phyloP scores from a whole-genome alignment of 83 land plant species.

The Picea abies region DNA sequence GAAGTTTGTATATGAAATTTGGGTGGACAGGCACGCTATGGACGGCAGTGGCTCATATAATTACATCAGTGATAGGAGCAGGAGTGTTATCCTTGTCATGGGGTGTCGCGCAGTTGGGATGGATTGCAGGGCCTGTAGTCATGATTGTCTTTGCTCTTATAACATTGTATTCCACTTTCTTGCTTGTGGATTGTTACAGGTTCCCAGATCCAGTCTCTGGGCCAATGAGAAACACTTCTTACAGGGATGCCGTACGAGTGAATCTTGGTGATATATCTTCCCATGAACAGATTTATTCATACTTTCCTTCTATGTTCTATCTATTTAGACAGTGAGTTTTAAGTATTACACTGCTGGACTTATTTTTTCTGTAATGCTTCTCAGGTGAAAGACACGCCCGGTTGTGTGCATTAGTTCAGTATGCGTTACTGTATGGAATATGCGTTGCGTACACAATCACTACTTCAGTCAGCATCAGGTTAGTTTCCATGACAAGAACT shows the following conservation, averaged over 20 bases:
- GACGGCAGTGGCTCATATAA: constrained; percentile 53
- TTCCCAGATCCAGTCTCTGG: constrained; percentile 45
- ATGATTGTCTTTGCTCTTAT: constrained; percentile 38
- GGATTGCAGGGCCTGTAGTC: constrained; percentile 53
- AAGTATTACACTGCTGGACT: too few relatives aligned
- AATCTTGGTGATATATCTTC: constrained; percentile 17
- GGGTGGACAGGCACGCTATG: constrained; percentile 33
- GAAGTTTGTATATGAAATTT: background rate
- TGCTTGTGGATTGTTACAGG: constrained; percentile 50
- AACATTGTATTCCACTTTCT: constrained; percentile 38
- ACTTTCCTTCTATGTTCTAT: too few relatives aligned
- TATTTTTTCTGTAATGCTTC: too few relatives aligned
- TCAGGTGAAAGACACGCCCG: constrained; percentile 44
- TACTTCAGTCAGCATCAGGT: constrained; percentile 52
- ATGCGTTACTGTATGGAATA: constrained; percentile 34
- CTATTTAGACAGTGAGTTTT: too few relatives aligned
- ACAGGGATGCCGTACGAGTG: constrained; percentile 42
- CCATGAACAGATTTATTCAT: background rate
- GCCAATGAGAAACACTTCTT: constrained; percentile 24
- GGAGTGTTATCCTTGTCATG: constrained; percentile 60
- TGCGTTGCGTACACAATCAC: constrained; percentile 58
- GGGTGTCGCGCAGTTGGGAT: constrained; percentile 59
- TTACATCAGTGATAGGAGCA: constrained; percentile 48
- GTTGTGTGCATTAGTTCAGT: constrained; percentile 47
- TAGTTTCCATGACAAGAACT: too few relatives aligned